Conservation (phyloP, 306 rosid genomes). For the Alnus glutinosa region DNA sequence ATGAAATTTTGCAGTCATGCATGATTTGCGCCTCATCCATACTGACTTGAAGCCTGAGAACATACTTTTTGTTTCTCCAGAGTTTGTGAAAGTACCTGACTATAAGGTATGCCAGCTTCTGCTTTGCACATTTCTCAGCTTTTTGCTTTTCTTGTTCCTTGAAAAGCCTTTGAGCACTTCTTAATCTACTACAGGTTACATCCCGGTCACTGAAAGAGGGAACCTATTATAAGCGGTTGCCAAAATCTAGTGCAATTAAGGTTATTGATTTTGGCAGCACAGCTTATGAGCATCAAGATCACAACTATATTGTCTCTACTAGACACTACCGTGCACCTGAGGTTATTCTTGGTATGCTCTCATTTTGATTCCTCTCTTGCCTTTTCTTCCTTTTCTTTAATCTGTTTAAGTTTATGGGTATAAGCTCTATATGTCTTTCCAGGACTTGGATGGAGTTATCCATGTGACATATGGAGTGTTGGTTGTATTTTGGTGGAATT, state of each 20-base stretch:
- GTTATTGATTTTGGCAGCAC: slow-evolving; percentile 90
- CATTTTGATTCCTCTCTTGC: not conserved
- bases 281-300: slow-evolving; percentile 75
- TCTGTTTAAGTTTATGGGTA: too few species aligned
- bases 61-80: slow-evolving; percentile 53
- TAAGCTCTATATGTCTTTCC: not conserved
- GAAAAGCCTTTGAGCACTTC: too few species aligned
- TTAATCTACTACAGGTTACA: too few species aligned
- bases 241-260: slow-evolving; percentile 76
- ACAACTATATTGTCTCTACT: slow-evolving; percentile 75
- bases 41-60: slow-evolving; percentile 78
- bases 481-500: slow-evolving; percentile 91
- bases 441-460: slow-evolving; percentile 94
- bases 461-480: slow-evolving; percentile 82
- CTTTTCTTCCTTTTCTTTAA: too few species aligned
- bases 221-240: slow-evolving; percentile 69
- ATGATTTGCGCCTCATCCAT: slow-evolving; percentile 73
- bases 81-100: slow-evolving; percentile 71
- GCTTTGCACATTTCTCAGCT: too few species aligned
- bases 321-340: slow-evolving; percentile 84
- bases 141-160: too few species aligned
- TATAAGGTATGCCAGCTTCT: slow-evolving; percentile 69
- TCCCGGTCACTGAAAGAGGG: slow-evolving; percentile 65
- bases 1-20: slow-evolving; percentile 61
- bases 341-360: slow-evolving; percentile 63